Percentiles rank a stretch among this genome's conserved stretches.
Conservation (phyloP, 177 flowering plant genomes). For the Vitis hybrid region DNA sequence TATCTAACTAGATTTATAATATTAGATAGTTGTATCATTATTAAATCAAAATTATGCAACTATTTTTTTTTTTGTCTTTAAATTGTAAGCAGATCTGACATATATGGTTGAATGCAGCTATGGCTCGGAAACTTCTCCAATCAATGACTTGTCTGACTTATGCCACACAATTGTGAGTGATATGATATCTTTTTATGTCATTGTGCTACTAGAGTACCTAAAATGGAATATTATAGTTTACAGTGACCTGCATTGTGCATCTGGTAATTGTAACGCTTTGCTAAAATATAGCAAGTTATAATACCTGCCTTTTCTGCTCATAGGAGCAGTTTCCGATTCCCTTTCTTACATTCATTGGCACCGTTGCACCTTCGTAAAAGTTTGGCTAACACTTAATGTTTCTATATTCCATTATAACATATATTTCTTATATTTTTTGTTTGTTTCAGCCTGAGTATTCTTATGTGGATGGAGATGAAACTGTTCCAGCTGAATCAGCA, state of each 20-base stretch:
- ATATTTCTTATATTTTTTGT: neutral
- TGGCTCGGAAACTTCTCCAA: constrained; percentile 74
- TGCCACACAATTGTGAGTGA: constrained; percentile 74
- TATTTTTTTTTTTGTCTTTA: neutral
- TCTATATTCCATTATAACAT: neutral
- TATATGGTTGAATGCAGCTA: constrained; percentile 52
- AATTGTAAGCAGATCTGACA: neutral
- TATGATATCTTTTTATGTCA: neutral
- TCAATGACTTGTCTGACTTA: constrained; percentile 62
- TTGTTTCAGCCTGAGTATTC: constrained; percentile 73
- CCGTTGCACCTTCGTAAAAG: too few species aligned
- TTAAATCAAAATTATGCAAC: neutral
- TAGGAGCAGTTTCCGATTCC: neutral
- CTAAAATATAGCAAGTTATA: too few species aligned
- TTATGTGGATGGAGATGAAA: constrained; percentile 91
- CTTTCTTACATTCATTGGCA: too few species aligned
- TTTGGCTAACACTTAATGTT: too few species aligned
- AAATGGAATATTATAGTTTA: neutral
- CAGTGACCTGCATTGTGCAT: neutral
- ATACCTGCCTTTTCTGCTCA: too few species aligned
- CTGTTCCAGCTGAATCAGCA: constrained; percentile 90
- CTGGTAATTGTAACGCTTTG: too few species aligned
- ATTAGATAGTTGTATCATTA: neutral
- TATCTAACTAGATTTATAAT: neutral
- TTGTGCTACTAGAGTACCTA: neutral